Percentiles rank a stretch among this genome's conserved stretches.
Evolutionary conservation across 2,329 filamentous ascomycete species (phyloP).

Genomic region (Epicoccum nigrum): DNA sequence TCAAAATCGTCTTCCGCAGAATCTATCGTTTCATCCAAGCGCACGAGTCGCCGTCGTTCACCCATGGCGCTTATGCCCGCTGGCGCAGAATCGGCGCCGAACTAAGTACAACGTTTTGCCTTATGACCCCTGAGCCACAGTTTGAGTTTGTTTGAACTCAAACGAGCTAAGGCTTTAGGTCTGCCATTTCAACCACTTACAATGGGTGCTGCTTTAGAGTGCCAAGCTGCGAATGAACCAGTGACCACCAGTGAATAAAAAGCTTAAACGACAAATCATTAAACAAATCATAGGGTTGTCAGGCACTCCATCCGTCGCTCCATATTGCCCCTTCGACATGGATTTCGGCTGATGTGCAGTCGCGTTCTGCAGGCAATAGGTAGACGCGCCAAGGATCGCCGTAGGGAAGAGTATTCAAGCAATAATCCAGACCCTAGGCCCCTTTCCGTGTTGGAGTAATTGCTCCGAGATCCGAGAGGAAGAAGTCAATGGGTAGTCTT

Average conservation of each 20-base stretch:
- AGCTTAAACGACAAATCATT: background rate
- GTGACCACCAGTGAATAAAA: background rate
- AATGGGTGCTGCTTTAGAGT: conserved; percentile 1
- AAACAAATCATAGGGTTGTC: background rate
- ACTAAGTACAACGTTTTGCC: conserved; percentile 3
- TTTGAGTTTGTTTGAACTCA: conserved; percentile 1
- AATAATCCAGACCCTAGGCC: background rate
- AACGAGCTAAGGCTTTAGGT: background rate
- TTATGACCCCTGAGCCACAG: conserved; percentile 16
- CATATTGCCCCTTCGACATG: conserved; percentile 13
- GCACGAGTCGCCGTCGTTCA: conserved; percentile 11
- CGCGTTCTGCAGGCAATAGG: conserved; percentile 10
- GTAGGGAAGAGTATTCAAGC: conserved; percentile 6
- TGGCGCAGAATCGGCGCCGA: conserved; percentile 5
- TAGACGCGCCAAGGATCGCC: conserved; percentile 9
- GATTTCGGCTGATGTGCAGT: conserved; percentile 8
- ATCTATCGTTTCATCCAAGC: conserved; percentile 14
- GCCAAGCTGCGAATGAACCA: background rate
- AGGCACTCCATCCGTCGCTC: conserved; percentile 17
- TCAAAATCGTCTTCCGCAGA: conserved; percentile 8
- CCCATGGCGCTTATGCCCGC: conserved; percentile 9
- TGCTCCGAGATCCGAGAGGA: background rate
- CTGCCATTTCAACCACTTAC: conserved; percentile 4
- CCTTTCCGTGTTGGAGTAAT: conserved; percentile 8
- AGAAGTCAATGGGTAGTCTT: background rate